Evolutionary conservation across 2,329 filamentous ascomycete genomes (phyloP), one percentile per base, ranked within the genome.

Genomic region (Pyricularia sp.): DNA sequence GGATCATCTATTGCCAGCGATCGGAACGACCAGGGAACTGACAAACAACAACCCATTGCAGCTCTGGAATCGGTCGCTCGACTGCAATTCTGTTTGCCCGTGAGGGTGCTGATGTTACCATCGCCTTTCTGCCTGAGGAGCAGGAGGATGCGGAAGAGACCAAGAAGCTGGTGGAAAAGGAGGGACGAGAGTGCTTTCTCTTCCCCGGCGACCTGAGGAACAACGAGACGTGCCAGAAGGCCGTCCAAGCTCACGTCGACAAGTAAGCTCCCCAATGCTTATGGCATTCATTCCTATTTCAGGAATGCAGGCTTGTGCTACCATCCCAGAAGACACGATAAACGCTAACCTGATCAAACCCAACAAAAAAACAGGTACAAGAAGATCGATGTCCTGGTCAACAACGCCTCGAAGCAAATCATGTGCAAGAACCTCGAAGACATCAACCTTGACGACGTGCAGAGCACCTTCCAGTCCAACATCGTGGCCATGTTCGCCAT

Each of bases 401-500:
- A 86, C 72, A 86, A 86, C 70, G 84, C 82, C 3, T 80, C 78
- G 0, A 83, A 82, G 71, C 82, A 86, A 71, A 76, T 80, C 44
- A 79, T 81, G 72, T 83, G 78, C 70, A 71, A 78, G 6, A 77
- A 84, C 35, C 78, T 85, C 24, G 74, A 75, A 40, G 77, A 85
- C 1, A 84, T 83, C 31, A 77, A 84, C 69, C 75, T 86, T 0
- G 77, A 81, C 16, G 73, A 78, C 0, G 81, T 85, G 0, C 80
- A 84, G 67, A 81, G 78, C 68, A 82, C 80, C 0, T 87, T 86
- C 76, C 78, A 78, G 60, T 79, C 77, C 59, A 86, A 86, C 66
- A 81, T 86, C 35, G 68, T 84, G 9, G 78, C 81, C 65, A 84
- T 85, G 76, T 83, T 86, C 69, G 82, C 82, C n/a, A 75, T 86